Base-by-base conservation (phyloP, 2,329 filamentous ascomycete genomes). In the Aquanectria penicillioides region DNA sequence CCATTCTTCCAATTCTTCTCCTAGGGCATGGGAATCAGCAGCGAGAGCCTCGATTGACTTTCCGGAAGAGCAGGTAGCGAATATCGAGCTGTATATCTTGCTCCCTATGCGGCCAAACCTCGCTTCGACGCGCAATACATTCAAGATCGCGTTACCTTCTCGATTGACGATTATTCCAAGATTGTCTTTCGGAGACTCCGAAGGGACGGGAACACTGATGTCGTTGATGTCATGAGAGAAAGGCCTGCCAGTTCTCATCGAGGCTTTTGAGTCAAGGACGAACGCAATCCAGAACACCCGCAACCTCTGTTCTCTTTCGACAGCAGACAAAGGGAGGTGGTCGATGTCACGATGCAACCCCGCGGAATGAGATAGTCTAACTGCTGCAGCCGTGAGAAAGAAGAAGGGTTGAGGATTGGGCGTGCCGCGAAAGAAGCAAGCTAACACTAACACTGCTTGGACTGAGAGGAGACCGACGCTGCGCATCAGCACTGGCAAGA, bases 341-440 rank as follows among this genome's bases (percentile, higher is more conserved):
- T 54, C 50, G 5, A 54, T 31, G 2, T 40, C 34, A 20, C 50
- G 31, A n/a, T 54, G 50, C 18, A 54, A 15, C 10, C 50, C 50
- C 1, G 50, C 40, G 12, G 50, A 54, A 25, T 54, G 50, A 17
- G 50, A 54, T 11, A 54, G 5, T 5, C 50, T 40, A 6, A 54
- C 40, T 5, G 50, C 50, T 2, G 50, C 41, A 9, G 50, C 41
- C 7, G 50, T 54, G 9, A 54, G 40, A 12, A 54, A 54, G 41
- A 54, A 54, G 40, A 54, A 54, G 2, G 50, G 50, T 17, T 54
- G 50, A 9, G 50, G 50, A 25, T 54, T 54, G 13, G 50, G 50
- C 2, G 50, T 54, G n/a, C 50, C 50, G 6, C 43, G 41, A 33
- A 54, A 54, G 33, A 54, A 54, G 18, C 33, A 54, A n/a, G 50